phyloP scores from a whole-genome alignment of 495 filamentous ascomycete species.

The Platismatia glauca region DNA sequence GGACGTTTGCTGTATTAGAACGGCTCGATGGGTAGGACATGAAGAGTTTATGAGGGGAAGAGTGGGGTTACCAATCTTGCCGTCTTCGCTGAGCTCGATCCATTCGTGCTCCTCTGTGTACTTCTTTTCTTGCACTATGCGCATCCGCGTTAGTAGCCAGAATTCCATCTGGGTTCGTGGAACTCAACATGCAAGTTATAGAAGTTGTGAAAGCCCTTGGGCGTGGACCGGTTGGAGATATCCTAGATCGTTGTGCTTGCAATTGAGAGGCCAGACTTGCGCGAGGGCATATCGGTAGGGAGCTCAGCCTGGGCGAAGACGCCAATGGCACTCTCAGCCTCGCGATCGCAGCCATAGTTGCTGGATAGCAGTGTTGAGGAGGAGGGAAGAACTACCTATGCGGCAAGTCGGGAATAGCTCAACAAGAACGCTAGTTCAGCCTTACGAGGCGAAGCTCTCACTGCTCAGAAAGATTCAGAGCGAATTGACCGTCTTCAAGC shows the following conservation, averaged over 20 bases:
- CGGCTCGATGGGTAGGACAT: too few relatives aligned
- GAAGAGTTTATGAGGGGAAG: neutral
- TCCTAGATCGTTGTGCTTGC: conserved; percentile 1
- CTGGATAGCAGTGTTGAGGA: neutral
- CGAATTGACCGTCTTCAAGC: neutral
- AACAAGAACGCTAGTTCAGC: conserved; percentile 3
- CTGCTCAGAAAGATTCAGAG: neutral
- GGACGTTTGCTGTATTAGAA: neutral
- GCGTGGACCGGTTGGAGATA: neutral
- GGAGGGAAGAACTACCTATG: neutral
- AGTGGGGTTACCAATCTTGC: conserved; percentile 44
- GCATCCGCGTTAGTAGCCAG: conserved; percentile 8
- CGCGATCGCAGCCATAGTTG: conserved; percentile 17
- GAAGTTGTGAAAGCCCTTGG: conserved; percentile 19
- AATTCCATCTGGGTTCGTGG: neutral
- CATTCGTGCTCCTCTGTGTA: conserved; percentile 99
- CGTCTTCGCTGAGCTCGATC: conserved; percentile 75
- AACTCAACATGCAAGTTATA: conserved; percentile 11
- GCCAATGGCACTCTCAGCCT: conserved; percentile 12
- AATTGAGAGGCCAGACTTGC: conserved; percentile 7
- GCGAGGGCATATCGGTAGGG: neutral
- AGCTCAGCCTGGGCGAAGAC: neutral
- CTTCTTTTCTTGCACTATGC: conserved; percentile 55
- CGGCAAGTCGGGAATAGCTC: neutral
- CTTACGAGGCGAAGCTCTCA: conserved; percentile 9